A percentile compares a stretch with the other conserved stretches of the same genome.
These are phyloP conservation scores for Corymbia maculata DNA, from an alignment of 345 rosid species.

Conservation along the genomic window DNA sequence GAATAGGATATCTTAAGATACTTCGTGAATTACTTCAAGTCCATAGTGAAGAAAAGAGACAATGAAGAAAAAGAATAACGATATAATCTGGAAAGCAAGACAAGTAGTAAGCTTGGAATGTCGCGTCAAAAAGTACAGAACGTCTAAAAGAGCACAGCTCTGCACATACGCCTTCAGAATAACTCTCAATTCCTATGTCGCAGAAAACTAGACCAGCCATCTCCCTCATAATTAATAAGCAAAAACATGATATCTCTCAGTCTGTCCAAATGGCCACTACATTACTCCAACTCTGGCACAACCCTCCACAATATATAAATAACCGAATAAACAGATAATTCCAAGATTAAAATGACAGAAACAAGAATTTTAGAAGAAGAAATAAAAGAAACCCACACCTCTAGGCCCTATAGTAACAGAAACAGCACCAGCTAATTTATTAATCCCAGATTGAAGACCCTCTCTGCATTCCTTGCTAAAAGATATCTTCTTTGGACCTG, in stretches of 20 bases:
- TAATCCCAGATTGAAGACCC: constrained; percentile 65
- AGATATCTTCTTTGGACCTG: constrained; percentile 56
- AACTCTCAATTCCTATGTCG: background rate
- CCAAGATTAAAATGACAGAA: constrained; percentile 29
- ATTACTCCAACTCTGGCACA: background rate
- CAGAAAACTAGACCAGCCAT: background rate
- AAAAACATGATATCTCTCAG: background rate
- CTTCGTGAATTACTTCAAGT: background rate
- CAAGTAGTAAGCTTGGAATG: background rate
- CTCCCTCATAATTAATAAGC: background rate
- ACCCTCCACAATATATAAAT: background rate
- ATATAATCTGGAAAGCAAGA: background rate
- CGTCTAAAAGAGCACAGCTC: background rate
- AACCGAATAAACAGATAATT: background rate
- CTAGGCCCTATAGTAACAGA: constrained; percentile 73
- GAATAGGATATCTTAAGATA: background rate
- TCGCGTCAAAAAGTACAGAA: background rate
- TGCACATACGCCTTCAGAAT: background rate
- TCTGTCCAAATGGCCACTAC: background rate
- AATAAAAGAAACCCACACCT: constrained; percentile 20
- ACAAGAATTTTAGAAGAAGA: background rate
- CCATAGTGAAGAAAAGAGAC: background rate
- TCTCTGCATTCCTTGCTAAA: constrained; percentile 61
- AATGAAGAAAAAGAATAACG: background rate
- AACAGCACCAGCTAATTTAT: constrained; percentile 84